Percentiles rank a stretch among this genome's conserved stretches.
phyloP scores from a whole-genome alignment of 2,329 filamentous ascomycete species.

The Botrytis tulipae region DNA sequence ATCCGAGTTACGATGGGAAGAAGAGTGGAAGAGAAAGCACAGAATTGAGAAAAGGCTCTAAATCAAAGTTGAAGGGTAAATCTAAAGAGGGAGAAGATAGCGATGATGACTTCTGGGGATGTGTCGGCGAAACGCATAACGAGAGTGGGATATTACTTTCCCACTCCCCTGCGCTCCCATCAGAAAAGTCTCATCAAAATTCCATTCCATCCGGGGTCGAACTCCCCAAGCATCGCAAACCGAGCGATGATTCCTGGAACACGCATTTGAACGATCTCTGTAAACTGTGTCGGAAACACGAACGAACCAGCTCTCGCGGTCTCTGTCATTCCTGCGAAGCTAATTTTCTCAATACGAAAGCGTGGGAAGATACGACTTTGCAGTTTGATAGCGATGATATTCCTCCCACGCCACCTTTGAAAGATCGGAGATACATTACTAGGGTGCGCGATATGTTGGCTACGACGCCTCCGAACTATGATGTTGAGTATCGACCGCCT shows the following conservation, averaged over 20 bases:
- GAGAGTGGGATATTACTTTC: background rate
- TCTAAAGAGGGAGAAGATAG: background rate
- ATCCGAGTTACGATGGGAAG: conserved; percentile 5
- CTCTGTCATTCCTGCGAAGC: conserved; percentile 1
- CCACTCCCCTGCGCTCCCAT: background rate
- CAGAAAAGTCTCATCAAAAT: background rate
- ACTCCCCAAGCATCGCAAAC: background rate
- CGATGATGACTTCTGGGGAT: conserved; percentile 11
- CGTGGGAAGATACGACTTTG: background rate
- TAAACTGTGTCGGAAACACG: conserved; percentile 6
- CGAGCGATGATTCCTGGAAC: background rate
- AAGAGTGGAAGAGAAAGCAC: background rate
- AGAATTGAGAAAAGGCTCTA: background rate
- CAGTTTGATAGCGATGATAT: background rate
- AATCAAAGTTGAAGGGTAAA: background rate
- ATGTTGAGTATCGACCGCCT: background rate
- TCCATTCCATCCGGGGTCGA: background rate
- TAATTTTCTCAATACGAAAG: background rate
- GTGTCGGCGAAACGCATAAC: background rate
- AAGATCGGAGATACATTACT: background rate
- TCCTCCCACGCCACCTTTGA: background rate
- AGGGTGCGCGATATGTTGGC: background rate
- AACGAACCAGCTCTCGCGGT: background rate
- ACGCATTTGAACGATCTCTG: background rate
- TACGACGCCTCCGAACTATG: background rate